Evolutionary conservation across 2,329 filamentous ascomycete genomes (phyloP).

Genomic region (Fusarium protoensiforme): DNA sequence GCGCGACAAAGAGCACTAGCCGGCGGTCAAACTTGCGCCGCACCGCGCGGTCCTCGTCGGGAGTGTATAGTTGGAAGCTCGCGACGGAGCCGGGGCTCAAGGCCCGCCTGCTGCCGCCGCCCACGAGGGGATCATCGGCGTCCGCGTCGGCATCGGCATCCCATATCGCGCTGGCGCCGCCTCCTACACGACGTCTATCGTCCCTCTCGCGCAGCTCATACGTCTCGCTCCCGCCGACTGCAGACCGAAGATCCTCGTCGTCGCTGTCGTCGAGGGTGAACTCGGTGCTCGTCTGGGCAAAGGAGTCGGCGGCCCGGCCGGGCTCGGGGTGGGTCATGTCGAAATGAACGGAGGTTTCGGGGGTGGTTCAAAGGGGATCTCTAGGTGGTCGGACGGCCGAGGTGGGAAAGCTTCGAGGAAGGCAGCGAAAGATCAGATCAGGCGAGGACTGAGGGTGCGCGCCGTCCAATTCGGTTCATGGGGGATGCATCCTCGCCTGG

Average conservation of each 20-base stretch:
- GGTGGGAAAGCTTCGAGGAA: background rate
- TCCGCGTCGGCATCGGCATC: slow-evolving; percentile 31
- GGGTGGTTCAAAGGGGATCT: background rate
- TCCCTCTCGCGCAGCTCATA: slow-evolving; percentile 47
- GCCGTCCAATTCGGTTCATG: slow-evolving; percentile 18
- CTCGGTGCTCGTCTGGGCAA: slow-evolving; percentile 54
- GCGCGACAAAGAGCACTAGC: slow-evolving; percentile 82
- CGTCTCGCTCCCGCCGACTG: slow-evolving; percentile 45
- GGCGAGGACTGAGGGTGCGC: slow-evolving; percentile 1
- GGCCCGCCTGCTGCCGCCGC: slow-evolving; percentile 21
- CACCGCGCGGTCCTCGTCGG: slow-evolving; percentile 78
- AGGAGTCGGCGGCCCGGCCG: slow-evolving; percentile 46
- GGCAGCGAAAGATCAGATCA: slow-evolving; percentile 1
- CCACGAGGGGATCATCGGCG: slow-evolving; percentile 38
- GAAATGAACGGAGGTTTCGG: slow-evolving; percentile 16
- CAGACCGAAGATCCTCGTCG: slow-evolving; percentile 48
- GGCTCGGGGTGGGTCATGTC: slow-evolving; percentile 37
- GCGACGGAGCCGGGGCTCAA: slow-evolving; percentile 47
- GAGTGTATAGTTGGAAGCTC: slow-evolving; percentile 58
- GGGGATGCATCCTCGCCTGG: slow-evolving; percentile 23
- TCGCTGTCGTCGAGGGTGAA: slow-evolving; percentile 51
- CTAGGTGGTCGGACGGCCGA: background rate
- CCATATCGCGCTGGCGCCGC: slow-evolving; percentile 26
- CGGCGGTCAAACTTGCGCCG: slow-evolving; percentile 80
- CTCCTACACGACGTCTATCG: slow-evolving; percentile 8